These are phyloP conservation scores for Colletotrichum tropicicola DNA, from an alignment of 2,329 filamentous ascomycete genomes.

Conservation along the genomic window DNA sequence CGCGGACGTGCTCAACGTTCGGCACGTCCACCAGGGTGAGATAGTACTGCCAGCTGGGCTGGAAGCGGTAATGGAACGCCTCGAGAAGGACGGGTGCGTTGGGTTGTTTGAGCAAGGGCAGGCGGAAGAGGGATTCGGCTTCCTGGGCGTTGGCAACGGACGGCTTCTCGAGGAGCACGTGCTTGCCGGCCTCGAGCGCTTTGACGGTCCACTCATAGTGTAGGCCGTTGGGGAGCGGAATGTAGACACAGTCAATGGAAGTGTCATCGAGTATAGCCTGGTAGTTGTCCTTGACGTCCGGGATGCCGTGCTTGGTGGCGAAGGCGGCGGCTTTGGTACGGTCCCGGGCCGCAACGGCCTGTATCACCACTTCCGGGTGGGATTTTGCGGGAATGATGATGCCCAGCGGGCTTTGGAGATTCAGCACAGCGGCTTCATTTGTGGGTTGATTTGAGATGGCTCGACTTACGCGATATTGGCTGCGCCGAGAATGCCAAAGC, in stretches of 20 bases:
- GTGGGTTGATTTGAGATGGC: not conserved
- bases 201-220: conserved; percentile 57
- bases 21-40: conserved; percentile 46
- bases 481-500: conserved; percentile 52
- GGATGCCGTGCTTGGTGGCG: conserved; percentile 61
- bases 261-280: conserved; percentile 49
- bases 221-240: conserved; percentile 54
- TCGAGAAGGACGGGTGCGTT: conserved; percentile 58
- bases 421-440: too few species aligned
- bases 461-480: conserved; percentile 46
- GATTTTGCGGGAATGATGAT: conserved; percentile 58
- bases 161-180: conserved; percentile 66
- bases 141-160: conserved; percentile 55
- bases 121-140: conserved; percentile 53
- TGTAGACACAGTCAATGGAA: conserved; percentile 56
- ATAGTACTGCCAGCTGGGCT: conserved; percentile 56
- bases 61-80: conserved; percentile 61
- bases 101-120: conserved; percentile 41
- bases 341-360: conserved; percentile 62
- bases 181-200: conserved; percentile 58
- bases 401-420: conserved; percentile 46
- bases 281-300: conserved; percentile 57
- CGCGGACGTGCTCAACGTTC: conserved; percentile 45
- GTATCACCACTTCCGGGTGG: conserved; percentile 62
- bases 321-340: conserved; percentile 54